Evolutionary conservation across 495 filamentous ascomycete species (phyloP).

Genomic region (Talaromyces liani): DNA sequence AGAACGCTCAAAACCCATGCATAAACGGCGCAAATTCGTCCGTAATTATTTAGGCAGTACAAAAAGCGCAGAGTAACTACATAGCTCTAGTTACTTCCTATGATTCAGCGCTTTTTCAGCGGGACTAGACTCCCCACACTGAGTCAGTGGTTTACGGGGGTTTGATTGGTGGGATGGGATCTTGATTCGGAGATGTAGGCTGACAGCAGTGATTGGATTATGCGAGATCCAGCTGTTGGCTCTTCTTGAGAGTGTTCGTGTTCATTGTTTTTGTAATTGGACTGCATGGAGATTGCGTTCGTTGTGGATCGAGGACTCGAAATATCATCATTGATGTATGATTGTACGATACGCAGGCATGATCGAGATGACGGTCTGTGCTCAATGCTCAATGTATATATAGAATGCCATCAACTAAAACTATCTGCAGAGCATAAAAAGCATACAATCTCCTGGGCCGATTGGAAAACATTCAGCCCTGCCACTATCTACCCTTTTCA

Average conservation of each 20-base stretch:
- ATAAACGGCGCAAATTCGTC: background rate
- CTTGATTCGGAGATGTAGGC: background rate
- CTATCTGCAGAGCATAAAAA: background rate
- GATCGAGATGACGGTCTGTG: background rate
- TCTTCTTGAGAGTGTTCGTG: background rate
- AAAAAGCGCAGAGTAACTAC: background rate
- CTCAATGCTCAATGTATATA: background rate
- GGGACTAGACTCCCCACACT: background rate
- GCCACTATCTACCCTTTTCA: too few relatives aligned
- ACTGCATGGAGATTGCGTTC: background rate
- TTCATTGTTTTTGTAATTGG: background rate
- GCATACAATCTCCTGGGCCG: too few relatives aligned
- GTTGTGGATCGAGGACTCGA: background rate
- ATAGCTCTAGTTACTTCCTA: too few relatives aligned
- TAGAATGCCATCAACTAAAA: background rate
- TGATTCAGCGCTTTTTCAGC: too few relatives aligned
- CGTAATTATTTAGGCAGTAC: background rate
- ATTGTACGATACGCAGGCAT: background rate
- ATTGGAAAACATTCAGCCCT: too few relatives aligned
- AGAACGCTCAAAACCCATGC: background rate
- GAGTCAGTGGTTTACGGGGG: background rate
- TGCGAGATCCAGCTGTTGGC: too few relatives aligned
- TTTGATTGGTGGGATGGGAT: background rate
- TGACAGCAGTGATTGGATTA: too few relatives aligned
- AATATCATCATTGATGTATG: background rate